phyloP scores from a whole-genome alignment of 345 rosid genomes.

The Camelina neglecta region DNA sequence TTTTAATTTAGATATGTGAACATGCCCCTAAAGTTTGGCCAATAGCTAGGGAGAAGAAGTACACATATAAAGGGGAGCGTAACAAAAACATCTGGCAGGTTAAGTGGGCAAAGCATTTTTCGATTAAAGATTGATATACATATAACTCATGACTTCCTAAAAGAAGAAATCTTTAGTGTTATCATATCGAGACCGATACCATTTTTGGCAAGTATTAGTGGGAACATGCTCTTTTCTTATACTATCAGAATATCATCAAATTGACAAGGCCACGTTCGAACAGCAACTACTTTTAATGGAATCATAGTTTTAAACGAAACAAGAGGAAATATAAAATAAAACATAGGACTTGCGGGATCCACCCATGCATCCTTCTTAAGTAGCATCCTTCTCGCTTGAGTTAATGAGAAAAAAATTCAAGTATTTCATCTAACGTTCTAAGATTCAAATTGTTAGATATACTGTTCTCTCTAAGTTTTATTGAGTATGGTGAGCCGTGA shows the following conservation, averaged over 20 bases:
- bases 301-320: not conserved
- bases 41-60: not conserved
- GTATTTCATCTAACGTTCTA: not conserved
- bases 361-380: conserved; percentile 29
- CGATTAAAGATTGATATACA: not conserved
- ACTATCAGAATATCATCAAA: conserved; percentile 23
- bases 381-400: conserved; percentile 18
- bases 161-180: conserved; percentile 35
- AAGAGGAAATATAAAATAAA: not conserved
- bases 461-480: not conserved
- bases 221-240: conserved; percentile 25
- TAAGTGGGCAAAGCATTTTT: conserved; percentile 38
- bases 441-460: not conserved
- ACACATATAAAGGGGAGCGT: not conserved
- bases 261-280: conserved; percentile 13
- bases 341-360: conserved; percentile 17
- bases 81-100: conserved; percentile 28
- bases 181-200: conserved; percentile 11
- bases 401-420: not conserved
- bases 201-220: conserved; percentile 37
- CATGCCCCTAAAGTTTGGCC: conserved; percentile 1
- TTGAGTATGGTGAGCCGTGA: conserved; percentile 34
- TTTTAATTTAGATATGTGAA: not conserved
- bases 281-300: conserved; percentile 17
- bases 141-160: conserved; percentile 22